These are phyloP conservation scores for Colletotrichum lupini DNA, from an alignment of 2,329 filamentous ascomycete genomes.

Conservation along the genomic window DNA sequence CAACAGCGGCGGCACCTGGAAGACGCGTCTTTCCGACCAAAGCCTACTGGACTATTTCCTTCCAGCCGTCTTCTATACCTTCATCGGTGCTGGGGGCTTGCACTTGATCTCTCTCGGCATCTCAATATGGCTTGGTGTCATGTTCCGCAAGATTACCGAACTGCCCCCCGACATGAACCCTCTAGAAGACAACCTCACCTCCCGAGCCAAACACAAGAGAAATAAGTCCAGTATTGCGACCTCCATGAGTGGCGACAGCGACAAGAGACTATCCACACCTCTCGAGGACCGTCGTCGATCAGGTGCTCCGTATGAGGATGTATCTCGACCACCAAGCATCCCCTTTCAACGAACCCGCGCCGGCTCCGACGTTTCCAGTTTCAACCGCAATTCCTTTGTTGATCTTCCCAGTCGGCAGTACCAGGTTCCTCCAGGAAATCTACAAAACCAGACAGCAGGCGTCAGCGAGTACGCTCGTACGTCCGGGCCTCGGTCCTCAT, in stretches of 20 bases:
- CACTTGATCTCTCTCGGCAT: slow-evolving; percentile 78
- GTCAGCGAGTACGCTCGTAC: slow-evolving; percentile 59
- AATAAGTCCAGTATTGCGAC: slow-evolving; percentile 71
- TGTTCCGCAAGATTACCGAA: slow-evolving; percentile 83
- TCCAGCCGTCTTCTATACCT: slow-evolving; percentile 74
- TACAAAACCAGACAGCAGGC: slow-evolving; percentile 55
- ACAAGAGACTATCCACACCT: slow-evolving; percentile 69
- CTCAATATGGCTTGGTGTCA: slow-evolving; percentile 78
- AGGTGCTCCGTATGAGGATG: slow-evolving; percentile 55
- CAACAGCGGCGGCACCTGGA: slow-evolving; percentile 67
- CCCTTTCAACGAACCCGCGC: slow-evolving; percentile 85
- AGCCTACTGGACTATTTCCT: slow-evolving; percentile 69
- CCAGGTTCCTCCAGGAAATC: slow-evolving; percentile 57
- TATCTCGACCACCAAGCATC: slow-evolving; percentile 66
- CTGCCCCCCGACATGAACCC: slow-evolving; percentile 97
- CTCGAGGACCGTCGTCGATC: slow-evolving; percentile 56
- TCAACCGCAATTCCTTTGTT: slow-evolving; percentile 63
- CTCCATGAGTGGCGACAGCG: slow-evolving; percentile 54
- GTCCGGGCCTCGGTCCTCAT: slow-evolving; percentile 50
- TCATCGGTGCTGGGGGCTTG: slow-evolving; percentile 71
- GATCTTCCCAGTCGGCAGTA: slow-evolving; percentile 68
- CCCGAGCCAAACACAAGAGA: slow-evolving; percentile 78
- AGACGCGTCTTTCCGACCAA: slow-evolving; percentile 71
- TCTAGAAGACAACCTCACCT: slow-evolving; percentile 85
- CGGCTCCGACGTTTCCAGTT: slow-evolving; percentile 68